phyloP scores from a whole-genome alignment of 2,329 filamentous ascomycete species.

The Colletotrichum chrysophilum region DNA sequence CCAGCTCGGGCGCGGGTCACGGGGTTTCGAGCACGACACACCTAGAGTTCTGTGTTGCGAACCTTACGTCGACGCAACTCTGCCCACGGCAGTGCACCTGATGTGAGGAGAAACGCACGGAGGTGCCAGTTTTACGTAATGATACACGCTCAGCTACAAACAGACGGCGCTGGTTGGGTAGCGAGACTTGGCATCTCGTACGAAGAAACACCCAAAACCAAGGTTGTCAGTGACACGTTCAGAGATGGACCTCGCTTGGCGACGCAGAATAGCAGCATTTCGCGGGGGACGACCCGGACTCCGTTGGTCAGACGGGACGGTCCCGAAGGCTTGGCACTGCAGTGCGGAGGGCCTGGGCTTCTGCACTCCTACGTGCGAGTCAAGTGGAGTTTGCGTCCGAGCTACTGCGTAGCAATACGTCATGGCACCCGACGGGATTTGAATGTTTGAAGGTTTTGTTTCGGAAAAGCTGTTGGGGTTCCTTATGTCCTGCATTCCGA shows the following conservation, averaged over 20 bases:
- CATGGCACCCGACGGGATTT: not conserved
- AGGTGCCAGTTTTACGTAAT: constrained; percentile 18
- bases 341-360: not conserved
- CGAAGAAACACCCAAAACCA: not conserved
- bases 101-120: constrained; percentile 14
- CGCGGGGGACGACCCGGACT: constrained; percentile 15
- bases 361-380: not conserved
- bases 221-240: not conserved
- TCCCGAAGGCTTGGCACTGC: not conserved
- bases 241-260: not conserved
- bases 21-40: constrained; percentile 1
- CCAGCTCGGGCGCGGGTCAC: not conserved
- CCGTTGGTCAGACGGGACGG: constrained; percentile 18
- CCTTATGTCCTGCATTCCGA: not conserved
- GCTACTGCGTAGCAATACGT: not conserved
- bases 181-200: constrained; percentile 17
- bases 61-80: not conserved
- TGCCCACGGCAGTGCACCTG: not conserved
- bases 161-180: not conserved
- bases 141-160: constrained; percentile 4
- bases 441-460: not conserved
- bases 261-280: not conserved
- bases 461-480: not conserved
- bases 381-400: not conserved
- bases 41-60: constrained; percentile 2